Conservation (phyloP, 768 basidiomycete species). For the Crassisporium funariophilum region DNA sequence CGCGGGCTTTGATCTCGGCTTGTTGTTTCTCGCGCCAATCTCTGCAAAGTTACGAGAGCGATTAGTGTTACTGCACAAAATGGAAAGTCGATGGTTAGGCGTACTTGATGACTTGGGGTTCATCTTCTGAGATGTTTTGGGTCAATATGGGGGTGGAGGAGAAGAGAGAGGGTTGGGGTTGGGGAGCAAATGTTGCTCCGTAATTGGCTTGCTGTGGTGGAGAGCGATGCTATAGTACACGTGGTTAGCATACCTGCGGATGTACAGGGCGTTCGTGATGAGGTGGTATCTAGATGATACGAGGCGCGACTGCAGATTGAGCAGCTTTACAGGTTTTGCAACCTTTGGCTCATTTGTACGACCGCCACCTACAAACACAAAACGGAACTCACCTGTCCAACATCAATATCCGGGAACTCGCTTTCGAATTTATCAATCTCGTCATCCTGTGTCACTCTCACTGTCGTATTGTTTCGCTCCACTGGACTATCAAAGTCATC, state of each 20-base stretch:
- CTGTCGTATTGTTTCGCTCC: constrained; percentile 42
- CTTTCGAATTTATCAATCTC: constrained; percentile 85
- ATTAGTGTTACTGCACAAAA: not conserved
- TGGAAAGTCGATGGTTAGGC: constrained; percentile 20
- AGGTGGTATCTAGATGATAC: no score
- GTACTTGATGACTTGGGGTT: constrained; percentile 85
- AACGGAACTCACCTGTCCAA: constrained; percentile 36
- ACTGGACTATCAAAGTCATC: constrained; percentile 60
- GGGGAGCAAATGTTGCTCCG: constrained; percentile 68
- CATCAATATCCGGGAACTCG: constrained; percentile 81
- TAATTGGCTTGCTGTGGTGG: constrained; percentile 42
- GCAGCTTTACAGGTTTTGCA: not conserved
- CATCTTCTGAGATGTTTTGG: constrained; percentile 71
- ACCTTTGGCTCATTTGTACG: not conserved
- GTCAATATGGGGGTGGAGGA: constrained; percentile 75
- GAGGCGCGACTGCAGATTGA: not conserved
- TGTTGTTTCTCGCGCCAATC: constrained; percentile 88
- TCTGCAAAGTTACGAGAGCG: no score
- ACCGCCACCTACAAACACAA: not conserved
- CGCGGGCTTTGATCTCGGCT: constrained; percentile 79
- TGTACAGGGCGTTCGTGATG: no score
- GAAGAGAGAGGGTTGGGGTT: constrained; percentile 70
- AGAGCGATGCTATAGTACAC: constrained; percentile 31
- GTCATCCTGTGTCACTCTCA: constrained; percentile 84
- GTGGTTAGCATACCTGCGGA: no score